Evolutionary conservation across 2,329 filamentous ascomycete genomes (phyloP), one percentile per base, ranked within the genome.

Genomic region (Lecanicillium sp.): DNA sequence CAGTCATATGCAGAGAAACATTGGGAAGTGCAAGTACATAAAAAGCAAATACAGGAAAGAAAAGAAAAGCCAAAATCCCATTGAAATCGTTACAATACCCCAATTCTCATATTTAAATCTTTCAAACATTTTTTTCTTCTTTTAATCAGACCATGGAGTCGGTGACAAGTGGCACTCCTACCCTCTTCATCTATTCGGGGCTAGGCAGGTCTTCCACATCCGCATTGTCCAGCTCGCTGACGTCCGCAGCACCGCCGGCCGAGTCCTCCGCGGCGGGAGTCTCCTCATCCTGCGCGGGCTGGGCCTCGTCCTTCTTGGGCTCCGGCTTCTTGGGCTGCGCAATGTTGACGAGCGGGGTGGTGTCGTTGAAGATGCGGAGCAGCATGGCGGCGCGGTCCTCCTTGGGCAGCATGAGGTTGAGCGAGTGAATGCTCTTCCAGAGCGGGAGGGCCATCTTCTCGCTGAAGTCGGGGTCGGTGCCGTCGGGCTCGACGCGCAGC

Each of bases 371-470:
- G 52, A 98, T 75, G 19, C 93, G 78, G 54, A 97, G 74, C 57
- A 97, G 71, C 88, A 97, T 94, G 1, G 93, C 93, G 20, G 83
- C 84, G 14, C 93, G 81, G 56, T 98, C 93, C 65, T 98, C 93
- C 72, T 98, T 98, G 42, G 93, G 91, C 61, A 98, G 75, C 93
- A 98, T 98, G 46, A 98, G 79, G 65, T 98, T 98, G 51, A 97
- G 75, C 17, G 86, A 91, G 58, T 90, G 84, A 52, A 95, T 79
- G 63, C 90, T 94, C 68, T 94, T 86, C 93, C 93, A 98, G 23
- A 98, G 72, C 3, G 93, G 93, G 15, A 98, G 76, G 2, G 91
- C 87, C 80, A 96, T 89, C 21, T 80, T 75, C 71, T 97, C 91
- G 20, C 69, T 66, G 52, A 83, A 84, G 38, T 76, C 73, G 8